These are phyloP conservation scores for Eustoma russellianum DNA, from an alignment of 257 asterid genomes.

Conservation along the genomic window DNA sequence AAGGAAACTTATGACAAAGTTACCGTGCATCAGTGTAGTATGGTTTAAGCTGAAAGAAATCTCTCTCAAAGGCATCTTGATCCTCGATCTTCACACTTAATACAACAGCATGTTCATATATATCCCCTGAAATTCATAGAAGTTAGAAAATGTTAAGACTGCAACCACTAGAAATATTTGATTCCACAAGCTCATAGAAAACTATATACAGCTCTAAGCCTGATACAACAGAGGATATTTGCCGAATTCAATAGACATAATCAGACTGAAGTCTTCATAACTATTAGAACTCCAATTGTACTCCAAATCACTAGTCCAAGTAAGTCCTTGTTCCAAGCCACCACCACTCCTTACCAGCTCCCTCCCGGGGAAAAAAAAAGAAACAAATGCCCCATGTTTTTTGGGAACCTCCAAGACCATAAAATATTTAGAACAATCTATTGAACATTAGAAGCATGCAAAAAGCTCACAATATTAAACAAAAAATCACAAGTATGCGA, in stretches of 20 bases:
- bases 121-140: constrained; percentile 52
- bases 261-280: neutral
- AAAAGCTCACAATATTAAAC: too few relatives aligned
- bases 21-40: constrained; percentile 91
- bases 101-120: constrained; percentile 89
- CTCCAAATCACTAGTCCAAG: neutral
- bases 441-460: too few relatives aligned
- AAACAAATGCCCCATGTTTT: too few relatives aligned
- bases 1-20: constrained; percentile 3
- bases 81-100: constrained; percentile 82
- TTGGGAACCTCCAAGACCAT: too few relatives aligned
- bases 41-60: constrained; percentile 87
- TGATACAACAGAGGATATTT: neutral
- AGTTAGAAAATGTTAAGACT: neutral
- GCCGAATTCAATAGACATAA: neutral
- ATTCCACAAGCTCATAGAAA: neutral
- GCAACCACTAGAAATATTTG: neutral
- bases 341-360: neutral
- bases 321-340: neutral
- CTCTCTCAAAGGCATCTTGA: constrained; percentile 92
- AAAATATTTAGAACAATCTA: too few relatives aligned
- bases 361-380: neutral
- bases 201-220: neutral
- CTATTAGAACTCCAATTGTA: neutral
- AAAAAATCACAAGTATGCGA: too few relatives aligned